phyloP scores from a whole-genome alignment of 352 stramenopile genomes.

The Lagenidium sp. region DNA sequence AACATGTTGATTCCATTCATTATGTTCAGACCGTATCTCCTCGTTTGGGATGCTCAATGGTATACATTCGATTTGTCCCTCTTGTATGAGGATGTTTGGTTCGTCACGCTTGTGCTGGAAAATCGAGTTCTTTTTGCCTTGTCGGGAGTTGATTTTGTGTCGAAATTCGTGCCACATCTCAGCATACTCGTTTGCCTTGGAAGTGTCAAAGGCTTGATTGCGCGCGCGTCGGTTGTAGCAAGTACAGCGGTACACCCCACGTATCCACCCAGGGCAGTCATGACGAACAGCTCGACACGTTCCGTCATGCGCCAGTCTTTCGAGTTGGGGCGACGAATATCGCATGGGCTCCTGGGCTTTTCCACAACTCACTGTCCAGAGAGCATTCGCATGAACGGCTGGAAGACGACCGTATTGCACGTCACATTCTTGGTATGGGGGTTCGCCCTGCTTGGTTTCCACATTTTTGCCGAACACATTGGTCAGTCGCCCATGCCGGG shows the following conservation, averaged over 20 bases:
- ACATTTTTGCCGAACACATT: neutral
- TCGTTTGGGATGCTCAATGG: constrained; percentile 17
- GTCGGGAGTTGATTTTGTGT: neutral
- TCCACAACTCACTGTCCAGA: neutral
- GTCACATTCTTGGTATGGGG: constrained; percentile 1
- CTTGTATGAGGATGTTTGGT: constrained; percentile 32
- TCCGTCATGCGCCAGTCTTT: no score
- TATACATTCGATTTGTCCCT: constrained; percentile 21
- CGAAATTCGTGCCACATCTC: neutral
- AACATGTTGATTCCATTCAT: constrained; percentile 22
- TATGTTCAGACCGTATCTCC: constrained; percentile 25
- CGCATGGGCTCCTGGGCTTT: no score
- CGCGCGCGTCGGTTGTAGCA: neutral
- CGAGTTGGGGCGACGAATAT: no score
- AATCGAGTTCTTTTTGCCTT: constrained; percentile 25
- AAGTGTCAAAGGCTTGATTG: neutral
- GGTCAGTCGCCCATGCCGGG: neutral
- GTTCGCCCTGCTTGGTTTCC: neutral
- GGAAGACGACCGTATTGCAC: neutral
- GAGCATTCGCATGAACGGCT: neutral
- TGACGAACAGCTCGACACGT: neutral
- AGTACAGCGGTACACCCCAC: neutral
- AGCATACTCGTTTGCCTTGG: neutral
- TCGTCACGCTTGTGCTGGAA: constrained; percentile 34
- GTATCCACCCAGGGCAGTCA: neutral